Evolutionary conservation across 345 rosid genomes (phyloP).

Genomic region (Carallia pectinifolia): DNA sequence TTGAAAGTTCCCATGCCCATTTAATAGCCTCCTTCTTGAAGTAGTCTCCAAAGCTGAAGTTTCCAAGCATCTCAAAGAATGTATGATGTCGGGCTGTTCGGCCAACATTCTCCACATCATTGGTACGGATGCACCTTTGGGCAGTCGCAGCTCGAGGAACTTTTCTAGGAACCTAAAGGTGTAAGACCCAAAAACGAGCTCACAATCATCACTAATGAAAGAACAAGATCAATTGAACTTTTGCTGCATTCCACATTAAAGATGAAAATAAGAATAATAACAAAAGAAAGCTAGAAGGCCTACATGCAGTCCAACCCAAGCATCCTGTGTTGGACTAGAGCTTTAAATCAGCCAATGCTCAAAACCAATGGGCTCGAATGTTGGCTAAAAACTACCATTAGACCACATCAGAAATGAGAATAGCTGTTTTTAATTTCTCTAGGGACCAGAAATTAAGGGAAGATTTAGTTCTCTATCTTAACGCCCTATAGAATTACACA

Average conservation of each 20-base stretch:
- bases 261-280: neutral
- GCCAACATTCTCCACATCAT: slow-evolving; percentile 95
- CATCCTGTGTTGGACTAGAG: too few relatives aligned
- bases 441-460: neutral
- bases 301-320: too few relatives aligned
- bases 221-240: neutral
- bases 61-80: slow-evolving; percentile 97
- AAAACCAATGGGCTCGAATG: too few relatives aligned
- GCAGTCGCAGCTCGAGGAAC: slow-evolving; percentile 84
- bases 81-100: slow-evolving; percentile 85
- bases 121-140: slow-evolving; percentile 90
- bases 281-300: neutral
- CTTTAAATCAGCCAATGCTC: too few relatives aligned
- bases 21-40: slow-evolving; percentile 86
- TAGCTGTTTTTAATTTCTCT: too few relatives aligned
- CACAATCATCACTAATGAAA: neutral
- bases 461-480: neutral
- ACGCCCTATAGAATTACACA: neutral
- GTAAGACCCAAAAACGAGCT: slow-evolving; percentile 8
- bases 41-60: slow-evolving; percentile 96
- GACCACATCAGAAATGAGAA: too few relatives aligned
- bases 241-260: neutral
- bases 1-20: slow-evolving; percentile 99
- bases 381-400: too few relatives aligned
- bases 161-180: slow-evolving; percentile 69